Conservation (phyloP, 2,329 filamentous ascomycete genomes). For the Talaromyces sp. region DNA sequence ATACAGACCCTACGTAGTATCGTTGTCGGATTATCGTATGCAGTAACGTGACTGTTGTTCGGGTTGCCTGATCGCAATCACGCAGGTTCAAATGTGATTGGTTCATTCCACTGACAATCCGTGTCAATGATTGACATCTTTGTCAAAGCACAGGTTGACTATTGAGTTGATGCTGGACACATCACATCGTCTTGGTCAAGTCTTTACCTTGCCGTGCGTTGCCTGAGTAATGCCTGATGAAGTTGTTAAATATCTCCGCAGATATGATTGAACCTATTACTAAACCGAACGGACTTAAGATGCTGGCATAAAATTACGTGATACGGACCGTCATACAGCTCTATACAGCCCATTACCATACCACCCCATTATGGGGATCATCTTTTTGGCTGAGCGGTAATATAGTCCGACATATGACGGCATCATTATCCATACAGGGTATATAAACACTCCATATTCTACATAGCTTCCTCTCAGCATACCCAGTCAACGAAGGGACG, state of each 20-base stretch:
- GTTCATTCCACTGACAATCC: not conserved
- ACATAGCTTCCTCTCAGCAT: not conserved
- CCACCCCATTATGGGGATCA: too few relatives aligned
- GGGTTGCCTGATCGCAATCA: not conserved
- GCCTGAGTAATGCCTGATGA: not conserved
- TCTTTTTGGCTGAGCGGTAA: too few relatives aligned
- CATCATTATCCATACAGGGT: conserved; percentile 1
- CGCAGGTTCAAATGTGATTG: not conserved
- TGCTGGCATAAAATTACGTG: too few relatives aligned
- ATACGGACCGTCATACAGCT: too few relatives aligned
- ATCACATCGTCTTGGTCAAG: not conserved
- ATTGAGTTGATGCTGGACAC: not conserved
- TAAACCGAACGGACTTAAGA: not conserved
- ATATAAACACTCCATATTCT: not conserved
- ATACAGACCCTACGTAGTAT: too few relatives aligned
- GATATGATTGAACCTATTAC: not conserved
- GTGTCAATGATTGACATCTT: not conserved
- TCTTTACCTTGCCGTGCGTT: not conserved
- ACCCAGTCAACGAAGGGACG: not conserved
- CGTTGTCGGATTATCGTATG: not conserved
- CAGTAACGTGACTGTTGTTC: not conserved
- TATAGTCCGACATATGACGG: conserved; percentile 1
- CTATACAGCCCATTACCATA: too few relatives aligned
- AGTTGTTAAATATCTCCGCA: not conserved
- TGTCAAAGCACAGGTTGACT: not conserved